phyloP scores from a whole-genome alignment of 2,329 filamentous ascomycete genomes.

The Colletotrichum salicis region DNA sequence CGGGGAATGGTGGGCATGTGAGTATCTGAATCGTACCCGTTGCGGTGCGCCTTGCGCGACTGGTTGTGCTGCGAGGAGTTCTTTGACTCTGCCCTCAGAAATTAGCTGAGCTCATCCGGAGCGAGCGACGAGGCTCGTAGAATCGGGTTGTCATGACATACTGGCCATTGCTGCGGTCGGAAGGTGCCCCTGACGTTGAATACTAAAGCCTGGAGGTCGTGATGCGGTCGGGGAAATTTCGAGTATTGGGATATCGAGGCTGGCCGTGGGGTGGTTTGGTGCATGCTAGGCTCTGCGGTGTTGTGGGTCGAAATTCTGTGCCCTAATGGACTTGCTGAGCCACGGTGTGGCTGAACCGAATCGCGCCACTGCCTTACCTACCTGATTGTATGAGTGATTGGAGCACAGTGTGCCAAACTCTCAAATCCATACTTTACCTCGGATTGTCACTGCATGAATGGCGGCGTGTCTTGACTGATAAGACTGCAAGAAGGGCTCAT shows the following conservation, averaged over 20 bases:
- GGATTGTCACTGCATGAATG: too few species aligned
- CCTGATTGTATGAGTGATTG: too few species aligned
- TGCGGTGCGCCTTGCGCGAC: slow-evolving; percentile 98
- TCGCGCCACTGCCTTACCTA: not conserved
- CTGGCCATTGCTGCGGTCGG: slow-evolving; percentile 53
- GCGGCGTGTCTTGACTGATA: too few species aligned
- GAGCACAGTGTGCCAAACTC: too few species aligned
- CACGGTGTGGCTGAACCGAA: not conserved
- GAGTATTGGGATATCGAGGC: slow-evolving; percentile 21
- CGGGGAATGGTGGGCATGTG: not conserved
- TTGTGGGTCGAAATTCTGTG: slow-evolving; percentile 37
- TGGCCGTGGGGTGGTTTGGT: slow-evolving; percentile 21
- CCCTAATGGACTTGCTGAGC: slow-evolving; percentile 35
- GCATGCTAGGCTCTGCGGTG: slow-evolving; percentile 11
- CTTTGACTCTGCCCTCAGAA: slow-evolving; percentile 83
- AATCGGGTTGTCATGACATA: slow-evolving; percentile 40
- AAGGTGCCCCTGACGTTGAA: slow-evolving; percentile 31
- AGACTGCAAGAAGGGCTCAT: too few species aligned
- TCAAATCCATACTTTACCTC: too few species aligned
- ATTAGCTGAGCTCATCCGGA: slow-evolving; percentile 10
- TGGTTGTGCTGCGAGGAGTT: slow-evolving; percentile 99
- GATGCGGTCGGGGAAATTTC: slow-evolving; percentile 13
- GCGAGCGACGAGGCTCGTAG: slow-evolving; percentile 40
- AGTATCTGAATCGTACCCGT: slow-evolving; percentile 77
- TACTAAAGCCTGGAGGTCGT: slow-evolving; percentile 24